Conservation (phyloP, 1,284 basidiomycete species). For the Laetiporus sulphureus region DNA sequence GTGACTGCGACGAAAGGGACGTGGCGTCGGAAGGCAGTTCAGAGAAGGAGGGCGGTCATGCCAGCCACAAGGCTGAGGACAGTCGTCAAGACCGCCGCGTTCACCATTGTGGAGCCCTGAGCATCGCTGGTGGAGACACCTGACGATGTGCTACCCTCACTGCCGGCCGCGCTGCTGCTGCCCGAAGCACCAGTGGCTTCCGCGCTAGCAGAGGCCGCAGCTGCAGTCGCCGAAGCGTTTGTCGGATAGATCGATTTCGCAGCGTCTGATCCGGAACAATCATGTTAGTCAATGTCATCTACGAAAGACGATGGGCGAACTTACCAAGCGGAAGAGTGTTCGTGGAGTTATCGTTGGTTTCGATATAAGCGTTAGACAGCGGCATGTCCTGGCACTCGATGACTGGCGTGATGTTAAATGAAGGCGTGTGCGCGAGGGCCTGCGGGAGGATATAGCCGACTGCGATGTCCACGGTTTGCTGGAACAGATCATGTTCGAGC, state of each 20-base stretch:
- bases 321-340: conserved; percentile 35
- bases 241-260: too few relatives aligned
- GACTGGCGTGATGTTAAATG: conserved; percentile 60
- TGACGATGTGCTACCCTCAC: conserved; percentile 3
- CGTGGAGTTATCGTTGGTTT: conserved; percentile 57
- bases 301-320: conserved; percentile 9
- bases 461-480: conserved; percentile 60
- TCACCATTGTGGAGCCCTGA: too few relatives aligned
- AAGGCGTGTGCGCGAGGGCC: conserved; percentile 51
- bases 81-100: neutral
- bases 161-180: neutral
- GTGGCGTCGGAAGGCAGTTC: too few relatives aligned
- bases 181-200: conserved; percentile 9
- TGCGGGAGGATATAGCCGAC: conserved; percentile 67
- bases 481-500: conserved; percentile 71
- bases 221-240: conserved; percentile 28
- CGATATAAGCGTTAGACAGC: conserved; percentile 56
- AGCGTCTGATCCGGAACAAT: too few relatives aligned
- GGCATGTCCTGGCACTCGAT: conserved; percentile 58
- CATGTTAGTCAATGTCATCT: too few relatives aligned
- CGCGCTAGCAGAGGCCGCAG: conserved; percentile 28
- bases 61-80: neutral
- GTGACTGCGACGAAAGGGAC: too few relatives aligned
- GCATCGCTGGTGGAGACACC: neutral
- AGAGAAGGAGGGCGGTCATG: neutral